Base-by-base conservation (phyloP, 331 rosid species). In the Quercus tomentella region DNA sequence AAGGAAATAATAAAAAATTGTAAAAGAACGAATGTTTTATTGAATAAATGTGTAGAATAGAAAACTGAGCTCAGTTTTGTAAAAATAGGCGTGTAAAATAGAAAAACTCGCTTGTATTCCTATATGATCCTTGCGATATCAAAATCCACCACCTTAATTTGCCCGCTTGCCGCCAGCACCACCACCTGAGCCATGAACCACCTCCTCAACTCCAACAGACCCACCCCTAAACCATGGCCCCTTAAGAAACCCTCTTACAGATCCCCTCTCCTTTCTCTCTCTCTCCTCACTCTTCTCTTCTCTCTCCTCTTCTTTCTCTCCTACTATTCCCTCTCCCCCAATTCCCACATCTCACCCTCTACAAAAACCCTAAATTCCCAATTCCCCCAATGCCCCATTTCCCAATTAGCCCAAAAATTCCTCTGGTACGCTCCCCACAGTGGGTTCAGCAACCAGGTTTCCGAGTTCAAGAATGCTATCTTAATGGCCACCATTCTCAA, bases 381-480 rank as follows among this genome's bases (percentile, higher is more conserved):
- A 11, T 70, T 83, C 41, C 72, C 69, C 37, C 83, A 62, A 25
- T 91, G 99, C 75, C 76, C 89, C 18, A 25, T 90, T 20, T 25
- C 70, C 77, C 84, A 70, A 31, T 79, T 77, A 4, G 28, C 73
- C 28, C 66, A 84, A 71, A 93, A 65, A 58, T 96, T 93, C 86
- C 67, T 93, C 72, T 90, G 87, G 87, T 93, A 91, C 72, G 97
- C 97, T 0, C 98, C 99, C 57, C 97, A 90, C 84, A 91, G 97
- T 6, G 99, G 99, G 66, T 92, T 95, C 93, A 88, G 86, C 82
- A 95, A 95, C 85, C 96, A 95, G 90, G 92, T 95, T 79, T 77
- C 84, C 2, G 97, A 95, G 84, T 88, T 95, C 83, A 92, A 91
- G 81, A 88, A 88, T 25, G 97, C 91, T 1, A 41, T 93, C 80